phyloP scores from a whole-genome alignment of 176 grass and related monocot species.

The Musa itinerans region DNA sequence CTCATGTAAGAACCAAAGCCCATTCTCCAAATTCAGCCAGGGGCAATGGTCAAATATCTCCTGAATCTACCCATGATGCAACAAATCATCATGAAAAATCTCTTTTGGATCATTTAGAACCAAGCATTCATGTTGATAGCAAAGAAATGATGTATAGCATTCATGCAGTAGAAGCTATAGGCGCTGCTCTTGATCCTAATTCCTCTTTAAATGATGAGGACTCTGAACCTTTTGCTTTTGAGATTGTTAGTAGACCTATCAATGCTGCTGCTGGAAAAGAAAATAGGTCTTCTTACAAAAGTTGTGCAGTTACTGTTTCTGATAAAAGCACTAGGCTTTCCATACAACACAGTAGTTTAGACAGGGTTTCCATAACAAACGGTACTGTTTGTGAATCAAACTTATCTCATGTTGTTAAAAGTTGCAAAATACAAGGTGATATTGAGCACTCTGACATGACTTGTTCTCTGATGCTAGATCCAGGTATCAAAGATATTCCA shows the following conservation, averaged over 20 bases:
- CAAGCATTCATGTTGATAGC: background rate
- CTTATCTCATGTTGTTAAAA: background rate
- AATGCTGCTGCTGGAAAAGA: background rate
- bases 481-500: background rate
- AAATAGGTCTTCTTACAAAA: background rate
- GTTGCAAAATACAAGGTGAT: slow-evolving; percentile 5
- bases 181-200: background rate
- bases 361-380: background rate
- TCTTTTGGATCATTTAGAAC: background rate
- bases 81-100: background rate
- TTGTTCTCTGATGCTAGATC: slow-evolving; percentile 4
- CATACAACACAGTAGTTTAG: background rate
- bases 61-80: background rate
- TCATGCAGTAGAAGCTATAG: background rate
- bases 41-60: background rate
- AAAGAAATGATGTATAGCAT: background rate
- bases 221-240: background rate
- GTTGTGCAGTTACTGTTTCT: background rate
- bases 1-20: background rate
- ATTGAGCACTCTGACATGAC: background rate
- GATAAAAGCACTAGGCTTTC: background rate
- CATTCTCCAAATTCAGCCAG: background rate
- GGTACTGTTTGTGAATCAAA: background rate
- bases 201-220: background rate
- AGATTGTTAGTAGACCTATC: background rate